Conservation (phyloP, 345 rosid genomes). For the Dipteronia dyeriana region DNA sequence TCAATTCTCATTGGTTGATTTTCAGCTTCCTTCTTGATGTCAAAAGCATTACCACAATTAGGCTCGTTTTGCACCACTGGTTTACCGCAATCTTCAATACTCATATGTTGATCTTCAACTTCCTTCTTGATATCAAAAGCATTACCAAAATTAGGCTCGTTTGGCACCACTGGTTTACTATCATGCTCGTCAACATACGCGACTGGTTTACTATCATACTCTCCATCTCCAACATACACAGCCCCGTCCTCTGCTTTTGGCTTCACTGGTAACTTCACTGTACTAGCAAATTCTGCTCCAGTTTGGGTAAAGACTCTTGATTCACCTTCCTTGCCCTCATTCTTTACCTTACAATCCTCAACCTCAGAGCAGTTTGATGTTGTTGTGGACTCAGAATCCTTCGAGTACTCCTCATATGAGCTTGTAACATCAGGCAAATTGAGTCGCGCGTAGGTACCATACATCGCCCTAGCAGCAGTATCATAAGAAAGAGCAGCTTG, state of each 20-base stretch:
- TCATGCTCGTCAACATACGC: conserved; percentile 7
- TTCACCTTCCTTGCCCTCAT: conserved; percentile 31
- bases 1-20: conserved; percentile 11
- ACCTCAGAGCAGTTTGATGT: conserved; percentile 50
- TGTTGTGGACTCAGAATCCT: conserved; percentile 32
- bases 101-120: conserved; percentile 2
- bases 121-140: neutral
- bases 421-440: conserved; percentile 41
- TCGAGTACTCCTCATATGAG: neutral
- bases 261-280: neutral
- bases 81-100: conserved; percentile 17
- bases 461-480: conserved; percentile 71
- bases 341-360: conserved; percentile 27
- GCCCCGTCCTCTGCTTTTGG: conserved; percentile 19
- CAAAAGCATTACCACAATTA: neutral
- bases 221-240: neutral
- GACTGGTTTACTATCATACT: conserved; percentile 15
- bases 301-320: neutral
- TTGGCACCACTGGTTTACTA: conserved; percentile 1
- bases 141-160: neutral
- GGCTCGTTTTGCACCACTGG: neutral
- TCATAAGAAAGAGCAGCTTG: conserved; percentile 92
- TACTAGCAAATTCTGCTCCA: neutral
- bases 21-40: neutral
- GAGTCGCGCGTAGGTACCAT: conserved; percentile 59